Evolutionary conservation across 768 basidiomycete genomes (phyloP), one percentile per base, ranked within the genome.

Genomic region (Agaricus sinodeliciosus): DNA sequence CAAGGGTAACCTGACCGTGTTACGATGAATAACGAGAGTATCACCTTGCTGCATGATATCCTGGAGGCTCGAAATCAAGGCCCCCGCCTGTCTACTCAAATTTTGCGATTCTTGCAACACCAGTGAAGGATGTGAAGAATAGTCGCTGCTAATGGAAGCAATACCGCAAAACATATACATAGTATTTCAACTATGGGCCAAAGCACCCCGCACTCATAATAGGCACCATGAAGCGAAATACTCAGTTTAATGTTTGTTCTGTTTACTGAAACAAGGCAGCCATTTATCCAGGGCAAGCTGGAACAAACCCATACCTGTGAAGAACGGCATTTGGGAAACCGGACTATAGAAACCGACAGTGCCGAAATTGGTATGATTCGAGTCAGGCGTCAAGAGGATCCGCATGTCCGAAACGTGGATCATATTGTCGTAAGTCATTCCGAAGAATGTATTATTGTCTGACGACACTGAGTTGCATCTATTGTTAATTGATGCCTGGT

Each of bases 331-430:
- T 50, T 72, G 72, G 9, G 73, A 67, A 0, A 76, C 62, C 0
- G 75, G 75, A 50, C 74, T 76, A 62, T 77, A 77, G 57, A 77
- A 78, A 7, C 75, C 76, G 4, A 78, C 72, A 0, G 76, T 76
- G 52, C 70, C 69, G 59, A 77, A 77, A 55, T 73, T 68, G 31
- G 69, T 65, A 54, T 78, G 76, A 57, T 78, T 76, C 13, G 72
- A 62, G 55, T 78, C 76, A 2, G 74, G 74, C 2, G 68, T 69
- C 27, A 77, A 63, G 1, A 77, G 66, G 6, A 76, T 73, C 0
- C 76, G 69, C 66, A 77, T 68, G 57, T 78, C 76, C 3, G 75
- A 69, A 11, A 75, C 77, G 54, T 78, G 77, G 0, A 78, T 75
- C 74, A 77, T 76, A 49, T 69, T 63, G 9, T 68, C 61, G 52